Base-by-base conservation (phyloP, 2,329 filamentous ascomycete species). In the Botrytis sinoallii region DNA sequence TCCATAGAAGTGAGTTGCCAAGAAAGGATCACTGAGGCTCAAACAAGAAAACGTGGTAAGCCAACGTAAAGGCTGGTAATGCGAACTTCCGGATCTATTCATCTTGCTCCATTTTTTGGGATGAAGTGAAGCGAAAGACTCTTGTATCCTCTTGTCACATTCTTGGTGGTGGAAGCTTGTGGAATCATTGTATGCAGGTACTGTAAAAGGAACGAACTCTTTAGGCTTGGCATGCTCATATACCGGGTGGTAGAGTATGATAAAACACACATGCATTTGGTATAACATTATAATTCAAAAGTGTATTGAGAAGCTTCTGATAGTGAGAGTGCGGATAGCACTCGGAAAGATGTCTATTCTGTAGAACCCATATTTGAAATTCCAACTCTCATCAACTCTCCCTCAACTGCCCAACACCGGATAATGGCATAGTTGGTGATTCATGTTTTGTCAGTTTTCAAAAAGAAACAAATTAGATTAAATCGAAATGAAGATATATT, bases 1-100 rank as follows among this genome's bases (percentile, higher is more conserved):
- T 29, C 67, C 75, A 76, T 76, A 78, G 59, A 66, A 71, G 46
- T 42, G 63, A 63, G 40, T 29, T 29, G 42, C 52, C 66, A 69
- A 69, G 66, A 32, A 12, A 55, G 48, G 22, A 20, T 32, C 52
- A 40, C 40, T 38, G 42, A 44, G 68, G 68, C 35, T 46, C 68
- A 70, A 70, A 70, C 68, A 63, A 70, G 55, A 59, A 46, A 70
- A 70, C 40, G 20, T 63, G 40, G 40, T 48, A 35, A n/a, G 44
- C 68, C 22, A 70, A 70, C 68, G 32, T 29, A 38, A 42, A 35
- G 22, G 32, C 32, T 48, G 18, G 42, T 8, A 12, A 46, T 60
- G 25, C 25, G 68, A 70, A 59, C 57, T 63, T 20, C 68, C n/a
- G 42, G 29, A 22, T 44, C 55, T 38, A 2, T 35, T 46, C 29